Percentiles rank a stretch among this genome's conserved stretches.
Evolutionary conservation across 768 basidiomycete species (phyloP).

Genomic region (Russula earlei): DNA sequence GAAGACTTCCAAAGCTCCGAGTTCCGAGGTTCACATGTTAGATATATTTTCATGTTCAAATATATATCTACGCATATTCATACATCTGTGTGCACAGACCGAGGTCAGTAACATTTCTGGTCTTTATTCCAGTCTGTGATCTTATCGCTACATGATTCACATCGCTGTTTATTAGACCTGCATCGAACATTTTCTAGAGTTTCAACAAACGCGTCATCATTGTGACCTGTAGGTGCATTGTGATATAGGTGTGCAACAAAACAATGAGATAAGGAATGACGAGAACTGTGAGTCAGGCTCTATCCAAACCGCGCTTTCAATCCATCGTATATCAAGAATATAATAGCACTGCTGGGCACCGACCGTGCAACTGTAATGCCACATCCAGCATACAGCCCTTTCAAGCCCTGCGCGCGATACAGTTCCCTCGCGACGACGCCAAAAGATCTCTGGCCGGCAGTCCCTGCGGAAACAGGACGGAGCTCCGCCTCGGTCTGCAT

Average conservation of each 20-base stretch:
- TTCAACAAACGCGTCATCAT: too few relatives aligned
- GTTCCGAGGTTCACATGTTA: too few relatives aligned
- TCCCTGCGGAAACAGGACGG: slow-evolving; percentile 41
- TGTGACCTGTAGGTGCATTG: too few relatives aligned
- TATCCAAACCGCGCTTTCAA: slow-evolving; percentile 46
- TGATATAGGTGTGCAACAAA: background rate
- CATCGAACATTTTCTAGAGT: too few relatives aligned
- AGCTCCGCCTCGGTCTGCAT: slow-evolving; percentile 93
- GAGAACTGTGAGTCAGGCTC: background rate
- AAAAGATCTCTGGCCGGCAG: slow-evolving; percentile 34
- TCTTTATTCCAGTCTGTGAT: too few relatives aligned
- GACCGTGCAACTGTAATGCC: slow-evolving; percentile 82
- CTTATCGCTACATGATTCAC: too few relatives aligned
- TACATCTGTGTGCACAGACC: too few relatives aligned
- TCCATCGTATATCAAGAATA: slow-evolving; percentile 88
- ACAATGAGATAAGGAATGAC: background rate
- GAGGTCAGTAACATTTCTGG: too few relatives aligned
- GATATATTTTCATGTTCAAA: too few relatives aligned
- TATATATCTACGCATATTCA: too few relatives aligned
- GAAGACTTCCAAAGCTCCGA: too few relatives aligned
- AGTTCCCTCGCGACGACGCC: slow-evolving; percentile 54
- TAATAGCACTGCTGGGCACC: slow-evolving; percentile 84
- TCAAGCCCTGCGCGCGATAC: slow-evolving; percentile 65
- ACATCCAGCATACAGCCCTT: slow-evolving; percentile 86
- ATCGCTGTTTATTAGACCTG: too few relatives aligned